A percentile compares a stretch with the other conserved stretches of the same genome.
Evolutionary conservation across 83 land plant species (phyloP).

Genomic region (Thuja plicata): DNA sequence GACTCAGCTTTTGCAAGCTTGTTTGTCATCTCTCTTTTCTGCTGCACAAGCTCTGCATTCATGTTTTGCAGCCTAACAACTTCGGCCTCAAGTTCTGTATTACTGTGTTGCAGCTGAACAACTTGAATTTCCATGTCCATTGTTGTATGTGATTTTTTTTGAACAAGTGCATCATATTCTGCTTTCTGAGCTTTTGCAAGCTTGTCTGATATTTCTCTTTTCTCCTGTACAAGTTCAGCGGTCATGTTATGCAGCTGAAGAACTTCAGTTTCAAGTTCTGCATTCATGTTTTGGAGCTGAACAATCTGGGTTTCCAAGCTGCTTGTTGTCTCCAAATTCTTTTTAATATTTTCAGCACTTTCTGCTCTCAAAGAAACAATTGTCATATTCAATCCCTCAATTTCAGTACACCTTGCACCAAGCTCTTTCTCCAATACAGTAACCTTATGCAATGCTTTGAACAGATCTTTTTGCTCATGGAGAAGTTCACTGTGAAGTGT

Average conservation of each 20-base stretch:
- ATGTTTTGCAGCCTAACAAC: neutral
- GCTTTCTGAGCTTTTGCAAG: neutral
- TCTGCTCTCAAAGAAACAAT: slow-evolving; percentile 6
- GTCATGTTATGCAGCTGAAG: slow-evolving; percentile 1
- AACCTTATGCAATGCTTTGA: slow-evolving; percentile 5
- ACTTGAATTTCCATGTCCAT: neutral
- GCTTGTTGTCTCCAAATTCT: neutral
- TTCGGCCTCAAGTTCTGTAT: slow-evolving; percentile 5
- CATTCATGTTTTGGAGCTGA: neutral
- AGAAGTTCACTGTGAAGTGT: slow-evolving; percentile 4
- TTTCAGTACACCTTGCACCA: slow-evolving; percentile 1
- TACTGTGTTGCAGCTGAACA: neutral
- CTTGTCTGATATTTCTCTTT: slow-evolving; percentile 2
- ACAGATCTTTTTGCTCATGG: neutral
- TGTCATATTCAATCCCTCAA: slow-evolving; percentile 5
- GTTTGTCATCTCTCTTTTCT: slow-evolving; percentile 5
- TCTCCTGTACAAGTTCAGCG: slow-evolving; percentile 8
- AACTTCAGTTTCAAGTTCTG: neutral
- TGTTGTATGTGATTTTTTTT: neutral
- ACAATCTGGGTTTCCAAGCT: neutral
- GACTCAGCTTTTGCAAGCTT: slow-evolving; percentile 9
- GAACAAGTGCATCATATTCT: neutral
- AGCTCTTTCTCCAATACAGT: slow-evolving; percentile 5
- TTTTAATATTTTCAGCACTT: neutral
- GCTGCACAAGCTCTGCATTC: neutral